Base-by-base conservation (phyloP, 2,329 filamentous ascomycete genomes). In the Verticillium dahliae region DNA sequence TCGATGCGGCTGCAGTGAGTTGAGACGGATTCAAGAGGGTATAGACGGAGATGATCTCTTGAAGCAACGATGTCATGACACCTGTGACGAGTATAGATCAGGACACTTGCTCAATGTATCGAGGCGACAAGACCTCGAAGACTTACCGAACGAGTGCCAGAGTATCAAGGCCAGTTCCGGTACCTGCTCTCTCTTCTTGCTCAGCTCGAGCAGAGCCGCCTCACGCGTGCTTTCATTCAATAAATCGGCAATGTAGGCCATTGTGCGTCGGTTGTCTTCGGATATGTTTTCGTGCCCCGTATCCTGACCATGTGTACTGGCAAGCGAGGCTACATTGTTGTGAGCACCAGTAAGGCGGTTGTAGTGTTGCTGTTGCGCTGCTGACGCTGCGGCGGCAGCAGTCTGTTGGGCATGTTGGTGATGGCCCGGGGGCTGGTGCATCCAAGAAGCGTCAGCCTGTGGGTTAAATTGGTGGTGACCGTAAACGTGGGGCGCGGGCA, bases 41-140 rank as follows among this genome's bases (percentile, higher is more conserved):
- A 74, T 99, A 99, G 61, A 99, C 95, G 11, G 94, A 97, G 72
- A 99, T 99, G 73, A 99, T 99, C 78, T 99, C 95, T 76, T 98
- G 94, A 38, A 98, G 85, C 31, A 99, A 82, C 60, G 92, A 96
- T 56, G 95, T 97, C 95, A 99, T 99, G 71, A 99, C 95, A 70
- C 93, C 92, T 97, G 34, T 63, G 64, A 58, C 33, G 13, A 14
- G 58, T 22, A 60, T 52, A 45, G 62, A 64, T 63, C 9, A 56
- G 33, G n/a, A 34, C 11, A 3, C n/a, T n/a, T 39, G 9, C 37
- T n/a, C 10, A 33, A 45, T 34, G 11, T 59, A 41, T 55, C 59
- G 34, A 9, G 22, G 4, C 14, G 15, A 38, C 1, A n/a, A 13
- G 7, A 4, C 22, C 10, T 9, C 18, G 4, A 11, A 4, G 31